Evolutionary conservation across 257 asterid genomes (phyloP).

Genomic region (Salvia miltiorrhiza): DNA sequence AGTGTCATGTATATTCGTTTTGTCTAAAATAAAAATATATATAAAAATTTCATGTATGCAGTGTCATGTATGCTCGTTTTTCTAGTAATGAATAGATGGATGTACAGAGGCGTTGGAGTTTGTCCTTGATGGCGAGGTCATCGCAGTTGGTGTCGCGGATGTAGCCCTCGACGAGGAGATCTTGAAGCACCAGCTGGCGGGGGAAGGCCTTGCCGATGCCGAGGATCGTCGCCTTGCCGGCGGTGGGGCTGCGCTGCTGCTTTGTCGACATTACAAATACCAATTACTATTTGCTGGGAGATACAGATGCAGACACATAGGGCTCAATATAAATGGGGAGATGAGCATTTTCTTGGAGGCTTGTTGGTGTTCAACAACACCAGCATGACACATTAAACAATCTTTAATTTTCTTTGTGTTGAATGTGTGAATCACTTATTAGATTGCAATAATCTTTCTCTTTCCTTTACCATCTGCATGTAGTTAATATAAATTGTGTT

Average conservation of each 20-base stretch:
- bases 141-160: constrained; percentile 76
- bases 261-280: too few relatives aligned
- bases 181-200: constrained; percentile 78
- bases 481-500: too few relatives aligned
- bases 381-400: constrained; percentile 51
- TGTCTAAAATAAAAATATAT: too few relatives aligned
- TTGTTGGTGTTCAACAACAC: constrained; percentile 40
- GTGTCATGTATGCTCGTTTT: too few relatives aligned
- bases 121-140: constrained; percentile 70
- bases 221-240: constrained; percentile 78
- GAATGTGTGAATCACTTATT: constrained; percentile 19
- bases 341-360: constrained; percentile 46
- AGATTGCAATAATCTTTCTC: constrained; percentile 32
- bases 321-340: constrained; percentile 36
- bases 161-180: constrained; percentile 78
- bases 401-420: too few relatives aligned
- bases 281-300: constrained; percentile 21
- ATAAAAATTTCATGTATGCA: too few relatives aligned
- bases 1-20: too few relatives aligned
- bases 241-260: constrained; percentile 43
- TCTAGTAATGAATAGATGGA: too few relatives aligned
- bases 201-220: constrained; percentile 90
- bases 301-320: constrained; percentile 9
- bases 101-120: constrained; percentile 77
- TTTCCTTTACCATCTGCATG: not conserved